Base-by-base conservation (phyloP, 192 early-diverging fungal genomes). In the Backusella tarrabulga region DNA sequence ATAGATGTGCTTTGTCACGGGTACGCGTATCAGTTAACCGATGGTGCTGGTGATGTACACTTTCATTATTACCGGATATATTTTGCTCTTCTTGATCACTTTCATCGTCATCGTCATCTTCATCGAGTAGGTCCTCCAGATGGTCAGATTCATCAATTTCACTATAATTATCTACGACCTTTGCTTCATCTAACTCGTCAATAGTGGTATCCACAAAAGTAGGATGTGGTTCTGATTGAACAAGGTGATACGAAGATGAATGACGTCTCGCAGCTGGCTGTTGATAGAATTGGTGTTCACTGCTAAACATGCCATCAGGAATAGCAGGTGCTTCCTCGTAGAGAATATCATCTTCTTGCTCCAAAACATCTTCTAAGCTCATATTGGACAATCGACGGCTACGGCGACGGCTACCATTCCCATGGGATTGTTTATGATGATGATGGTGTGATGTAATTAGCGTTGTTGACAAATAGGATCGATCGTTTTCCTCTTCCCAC, bases 201-300 rank as follows among this genome's bases (percentile, higher is more conserved):
- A 77, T 41, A 3, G n/a, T 41, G 17, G 0, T 6, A 36, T 29
- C 44, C 7, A 41, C n/a, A 60, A 71, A 68, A 38, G 66, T 77
- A 34, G 76, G 76, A 71, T 77, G 76, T 34, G 76, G 76, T 35
- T 71, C 46, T 23, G 38, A 52, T 36, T 77, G 67, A 23, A 77
- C 23, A 50, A 68, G 46, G 36, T 56, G 21, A 42, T 71, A 60
- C 9, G 54, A 74, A 23, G 54, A 74, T 14, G 34, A 52, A 23
- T 52, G 46, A 32, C 71, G 12, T 29, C 42, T 44, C 17, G 12
- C 3, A 26, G 14, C 26, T 36, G n/a, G 21, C 15, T 72, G 42
- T 19, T 72, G 42, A 46, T 72, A 72, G 21, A 72, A 72, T 21
- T 72, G 41, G 17, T 44, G 23, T 72, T 72, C 71, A 50, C 42